phyloP scores from a whole-genome alignment of 129 eudicot species.

The Cynara cardunculus region DNA sequence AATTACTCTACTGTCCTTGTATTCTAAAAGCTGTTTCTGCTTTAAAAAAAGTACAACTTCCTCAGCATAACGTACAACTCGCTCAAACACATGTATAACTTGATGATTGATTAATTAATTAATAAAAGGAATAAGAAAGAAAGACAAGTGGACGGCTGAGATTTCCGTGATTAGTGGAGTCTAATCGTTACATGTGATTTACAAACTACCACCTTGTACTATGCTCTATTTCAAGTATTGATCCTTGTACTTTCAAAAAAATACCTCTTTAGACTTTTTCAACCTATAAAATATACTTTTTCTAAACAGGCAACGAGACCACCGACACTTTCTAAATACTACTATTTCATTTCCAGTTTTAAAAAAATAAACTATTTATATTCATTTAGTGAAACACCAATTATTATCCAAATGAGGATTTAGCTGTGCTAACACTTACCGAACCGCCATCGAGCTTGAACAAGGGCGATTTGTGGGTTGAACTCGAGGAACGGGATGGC shows the following conservation, averaged over 20 bases:
- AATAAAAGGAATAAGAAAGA: neutral
- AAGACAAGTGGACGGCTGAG: slow-evolving; percentile 24
- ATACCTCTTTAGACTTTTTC: neutral
- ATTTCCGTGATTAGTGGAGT: slow-evolving; percentile 36
- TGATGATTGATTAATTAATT: neutral
- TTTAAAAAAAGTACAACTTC: neutral
- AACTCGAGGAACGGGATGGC: slow-evolving; percentile 80
- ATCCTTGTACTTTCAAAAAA: slow-evolving; percentile 26
- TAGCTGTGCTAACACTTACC: slow-evolving; percentile 46
- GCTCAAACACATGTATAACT: neutral
- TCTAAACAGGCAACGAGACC: neutral
- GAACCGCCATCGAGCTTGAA: slow-evolving; percentile 95
- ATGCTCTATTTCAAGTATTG: slow-evolving; percentile 12
- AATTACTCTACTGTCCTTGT: slow-evolving; percentile 29
- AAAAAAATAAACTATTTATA: neutral
- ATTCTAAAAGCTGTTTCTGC: neutral
- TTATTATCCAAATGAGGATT: neutral
- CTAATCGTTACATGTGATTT: neutral
- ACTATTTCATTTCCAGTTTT: neutral
- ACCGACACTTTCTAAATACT: slow-evolving; percentile 25
- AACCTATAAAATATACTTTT: neutral
- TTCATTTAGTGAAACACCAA: neutral
- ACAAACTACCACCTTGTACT: slow-evolving; percentile 30
- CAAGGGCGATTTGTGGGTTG: slow-evolving; percentile 89
- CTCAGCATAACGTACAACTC: neutral